phyloP scores from a whole-genome alignment of 2,329 filamentous ascomycete species.

The Alternaria infectoria region DNA sequence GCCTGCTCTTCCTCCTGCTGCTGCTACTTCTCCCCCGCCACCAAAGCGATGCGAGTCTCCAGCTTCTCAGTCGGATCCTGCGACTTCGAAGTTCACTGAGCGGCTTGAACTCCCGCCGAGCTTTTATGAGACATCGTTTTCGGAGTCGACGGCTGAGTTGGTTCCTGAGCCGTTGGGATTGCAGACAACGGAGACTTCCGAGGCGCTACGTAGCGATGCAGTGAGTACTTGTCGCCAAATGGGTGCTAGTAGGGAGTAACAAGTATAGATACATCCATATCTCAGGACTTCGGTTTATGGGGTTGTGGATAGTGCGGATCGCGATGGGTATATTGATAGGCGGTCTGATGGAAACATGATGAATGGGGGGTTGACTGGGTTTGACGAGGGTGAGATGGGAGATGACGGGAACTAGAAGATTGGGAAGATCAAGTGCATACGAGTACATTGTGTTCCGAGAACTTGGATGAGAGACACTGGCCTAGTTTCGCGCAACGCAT shows the following conservation, averaged over 20 bases:
- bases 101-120: background rate
- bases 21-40: background rate
- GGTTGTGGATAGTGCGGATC: background rate
- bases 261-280: background rate
- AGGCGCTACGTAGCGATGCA: background rate
- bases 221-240: no score
- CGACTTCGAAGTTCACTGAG: background rate
- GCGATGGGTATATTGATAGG: no score
- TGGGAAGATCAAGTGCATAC: no score
- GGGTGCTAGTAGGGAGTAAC: background rate
- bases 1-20: background rate
- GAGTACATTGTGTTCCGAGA: no score
- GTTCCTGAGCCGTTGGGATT: background rate
- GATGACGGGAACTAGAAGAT: no score
- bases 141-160: background rate
- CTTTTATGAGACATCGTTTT: background rate
- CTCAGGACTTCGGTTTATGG: background rate
- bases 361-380: no score
- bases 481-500: no score
- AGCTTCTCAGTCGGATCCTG: rapidly evolving
- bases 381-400: no score
- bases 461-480: no score
- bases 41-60: background rate
- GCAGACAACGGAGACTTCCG: background rate
- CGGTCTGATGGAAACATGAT: no score